phyloP scores from a whole-genome alignment of 2,329 filamentous ascomycete species.

The Beauveria bassiana region DNA sequence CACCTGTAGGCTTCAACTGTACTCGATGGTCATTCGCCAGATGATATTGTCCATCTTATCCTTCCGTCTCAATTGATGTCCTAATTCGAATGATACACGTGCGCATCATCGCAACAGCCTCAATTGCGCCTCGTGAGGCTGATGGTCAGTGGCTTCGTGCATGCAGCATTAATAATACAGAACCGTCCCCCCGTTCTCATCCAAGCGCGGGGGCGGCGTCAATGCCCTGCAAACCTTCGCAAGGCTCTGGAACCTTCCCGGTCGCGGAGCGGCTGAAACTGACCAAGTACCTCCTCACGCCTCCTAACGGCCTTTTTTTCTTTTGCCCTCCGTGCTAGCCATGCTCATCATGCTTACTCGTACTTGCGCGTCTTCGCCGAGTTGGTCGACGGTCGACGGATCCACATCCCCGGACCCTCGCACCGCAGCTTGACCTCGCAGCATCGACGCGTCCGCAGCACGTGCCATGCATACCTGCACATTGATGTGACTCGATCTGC shows the following conservation, averaged over 20 bases:
- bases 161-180: not conserved
- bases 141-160: not conserved
- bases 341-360: not conserved
- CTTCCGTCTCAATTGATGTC: too few species aligned
- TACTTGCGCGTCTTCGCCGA: not conserved
- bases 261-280: not conserved
- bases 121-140: not conserved
- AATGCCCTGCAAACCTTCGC: not conserved
- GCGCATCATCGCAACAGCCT: not conserved
- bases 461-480: too few species aligned
- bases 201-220: not conserved
- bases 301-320: not conserved
- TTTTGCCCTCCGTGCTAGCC: too few species aligned
- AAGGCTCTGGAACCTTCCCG: conserved; percentile 4
- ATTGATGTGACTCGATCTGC: not conserved
- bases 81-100: not conserved
- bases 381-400: not conserved
- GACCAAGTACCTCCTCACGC: not conserved
- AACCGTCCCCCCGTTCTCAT: not conserved
- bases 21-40: not conserved
- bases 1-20: not conserved
- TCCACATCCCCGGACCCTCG: not conserved
- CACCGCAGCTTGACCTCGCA: not conserved
- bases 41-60: too few species aligned
- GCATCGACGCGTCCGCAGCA: not conserved